Percentiles rank a stretch among this genome's conserved stretches.
These are phyloP conservation scores for Colletotrichum abscissum DNA, from an alignment of 2,329 filamentous ascomycete genomes.

Conservation along the genomic window DNA sequence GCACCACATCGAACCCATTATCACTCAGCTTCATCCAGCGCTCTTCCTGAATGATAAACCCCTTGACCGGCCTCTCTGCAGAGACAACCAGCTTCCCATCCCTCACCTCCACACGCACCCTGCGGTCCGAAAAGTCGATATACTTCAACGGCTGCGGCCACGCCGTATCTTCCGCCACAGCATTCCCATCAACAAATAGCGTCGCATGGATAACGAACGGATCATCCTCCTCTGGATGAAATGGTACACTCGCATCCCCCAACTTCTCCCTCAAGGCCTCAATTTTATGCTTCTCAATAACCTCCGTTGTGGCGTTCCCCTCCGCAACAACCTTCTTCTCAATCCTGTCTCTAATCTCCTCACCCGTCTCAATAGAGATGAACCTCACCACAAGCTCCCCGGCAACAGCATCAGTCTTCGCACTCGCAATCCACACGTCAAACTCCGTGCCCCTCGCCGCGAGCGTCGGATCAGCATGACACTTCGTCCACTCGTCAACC, in stretches of 20 bases:
- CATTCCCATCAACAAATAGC: constrained; percentile 49
- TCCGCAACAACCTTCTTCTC: constrained; percentile 40
- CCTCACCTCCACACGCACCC: constrained; percentile 45
- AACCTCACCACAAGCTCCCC: constrained; percentile 49
- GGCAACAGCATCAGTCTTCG: constrained; percentile 38
- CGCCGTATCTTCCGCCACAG: constrained; percentile 60
- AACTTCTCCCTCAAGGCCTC: constrained; percentile 27
- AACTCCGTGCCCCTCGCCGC: constrained; percentile 50
- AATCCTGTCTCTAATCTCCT: constrained; percentile 45
- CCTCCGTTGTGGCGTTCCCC: constrained; percentile 53
- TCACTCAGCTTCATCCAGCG: constrained; percentile 60
- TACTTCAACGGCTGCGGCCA: constrained; percentile 75
- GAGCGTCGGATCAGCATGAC: constrained; percentile 53
- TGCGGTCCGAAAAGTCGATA: constrained; percentile 59
- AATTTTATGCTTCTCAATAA: constrained; percentile 47
- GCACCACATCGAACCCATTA: constrained; percentile 69
- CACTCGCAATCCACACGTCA: constrained; percentile 58
- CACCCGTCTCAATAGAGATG: constrained; percentile 53
- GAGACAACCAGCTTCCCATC: constrained; percentile 44
- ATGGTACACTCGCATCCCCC: constrained; percentile 39
- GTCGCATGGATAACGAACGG: constrained; percentile 61
- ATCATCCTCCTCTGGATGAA: constrained; percentile 50
- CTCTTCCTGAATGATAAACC: constrained; percentile 63
- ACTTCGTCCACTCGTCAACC: constrained; percentile 57
- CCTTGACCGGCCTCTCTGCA: constrained; percentile 64